phyloP scores from a whole-genome alignment of 345 rosid genomes.

The Durio zibethinus region DNA sequence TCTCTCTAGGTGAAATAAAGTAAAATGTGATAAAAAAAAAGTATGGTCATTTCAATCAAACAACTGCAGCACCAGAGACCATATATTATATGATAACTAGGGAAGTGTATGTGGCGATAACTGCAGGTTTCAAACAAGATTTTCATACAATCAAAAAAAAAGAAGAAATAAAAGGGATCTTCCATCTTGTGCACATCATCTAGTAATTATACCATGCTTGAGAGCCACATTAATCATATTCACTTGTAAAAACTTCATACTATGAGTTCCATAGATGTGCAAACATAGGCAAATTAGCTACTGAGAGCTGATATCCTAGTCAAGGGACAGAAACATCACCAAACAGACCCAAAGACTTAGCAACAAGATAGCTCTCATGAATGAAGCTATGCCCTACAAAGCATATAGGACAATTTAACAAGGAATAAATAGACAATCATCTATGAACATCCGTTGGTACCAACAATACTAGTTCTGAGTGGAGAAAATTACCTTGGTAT shows the following conservation, averaged over 20 bases:
- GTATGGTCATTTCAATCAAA: not conserved
- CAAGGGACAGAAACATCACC: not conserved
- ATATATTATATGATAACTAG: not conserved
- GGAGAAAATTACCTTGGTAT: conserved; percentile 40
- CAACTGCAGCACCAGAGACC: not conserved
- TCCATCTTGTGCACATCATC: not conserved
- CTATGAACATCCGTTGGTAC: not conserved
- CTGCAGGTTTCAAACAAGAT: not conserved
- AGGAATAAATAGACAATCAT: not conserved
- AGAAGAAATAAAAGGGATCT: not conserved
- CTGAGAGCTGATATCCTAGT: not conserved
- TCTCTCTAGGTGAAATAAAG: not conserved
- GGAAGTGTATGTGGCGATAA: not conserved
- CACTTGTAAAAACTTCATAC: not conserved
- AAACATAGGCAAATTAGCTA: not conserved
- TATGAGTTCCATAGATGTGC: not conserved
- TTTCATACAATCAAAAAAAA: not conserved
- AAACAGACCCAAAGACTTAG: conserved; percentile 6
- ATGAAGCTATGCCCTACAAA: not conserved
- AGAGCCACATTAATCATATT: not conserved
- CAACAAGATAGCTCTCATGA: not conserved
- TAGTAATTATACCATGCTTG: not conserved
- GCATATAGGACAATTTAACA: not conserved
- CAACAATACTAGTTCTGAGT: not conserved
- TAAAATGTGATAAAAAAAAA: not conserved